Base-by-base conservation (phyloP, 352 stramenopile genomes). In the Globisporangium emineosum region DNA sequence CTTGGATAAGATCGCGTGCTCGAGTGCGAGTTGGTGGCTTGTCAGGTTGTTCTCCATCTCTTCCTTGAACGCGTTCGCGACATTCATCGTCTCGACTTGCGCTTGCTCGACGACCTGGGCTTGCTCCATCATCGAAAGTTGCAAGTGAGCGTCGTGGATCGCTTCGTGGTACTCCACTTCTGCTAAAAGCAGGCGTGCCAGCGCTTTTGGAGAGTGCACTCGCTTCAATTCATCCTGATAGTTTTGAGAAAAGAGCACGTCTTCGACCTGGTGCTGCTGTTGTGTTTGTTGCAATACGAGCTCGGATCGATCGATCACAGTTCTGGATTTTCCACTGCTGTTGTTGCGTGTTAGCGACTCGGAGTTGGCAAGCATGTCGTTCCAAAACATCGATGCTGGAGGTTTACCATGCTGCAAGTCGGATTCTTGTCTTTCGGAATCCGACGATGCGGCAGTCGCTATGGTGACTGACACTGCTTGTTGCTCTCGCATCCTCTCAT, bases 111-210 rank as follows among this genome's bases (percentile, higher is more conserved):
- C 35, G 10, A 75, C 65, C 6, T 84, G 79, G 2, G 72, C 60
- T 21, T 88, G 78, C 54, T 90, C 81, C 70, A 92, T 83, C 60
- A 78, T 71, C 0, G 73, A 65, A 10, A 90, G 37, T 43, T 90
- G 79, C 19, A 88, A 52, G 25, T 90, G 81, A 0, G 83, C 83
- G 2, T 89, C 78, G 27, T 82, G 71, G 29, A 92, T 78, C 1
- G 77, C 69, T 60, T 92, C 83, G 56, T 89, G 80, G 37, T 85
- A 90, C 51, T 87, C 83, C 1, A 92, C 77, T 33, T 82, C 81
- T 7, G 81, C 81, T 7, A 92, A 65, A 30, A 92, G 49, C 12
- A 61, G 69, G 33, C 71, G 78, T 0, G 81, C 76, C 0, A 92
- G 75, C 2, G 79, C 72, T 19, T 64, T 70, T 1, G 83, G 79